Evolutionary conservation across 805 yeast species (phyloP), one percentile per base, ranked within the genome.

Genomic region (Spathaspora girioi): DNA sequence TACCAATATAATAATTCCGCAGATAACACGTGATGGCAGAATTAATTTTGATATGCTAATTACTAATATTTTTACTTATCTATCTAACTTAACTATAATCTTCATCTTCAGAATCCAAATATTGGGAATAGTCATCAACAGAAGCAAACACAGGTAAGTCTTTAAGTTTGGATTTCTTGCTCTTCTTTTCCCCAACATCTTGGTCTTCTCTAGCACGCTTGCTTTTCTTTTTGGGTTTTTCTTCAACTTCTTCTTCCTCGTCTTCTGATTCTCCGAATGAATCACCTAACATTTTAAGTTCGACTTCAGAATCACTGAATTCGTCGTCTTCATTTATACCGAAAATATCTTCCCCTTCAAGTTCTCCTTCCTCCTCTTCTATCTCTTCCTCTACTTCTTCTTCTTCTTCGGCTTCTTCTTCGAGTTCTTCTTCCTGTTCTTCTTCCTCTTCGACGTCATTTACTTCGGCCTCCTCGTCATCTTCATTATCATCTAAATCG

Each of bases 91-190:
- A 44, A 45, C 47, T 54, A 48, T 57, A 64, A 44, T 70, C 79
- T 46, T 83, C 88, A 48, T 82, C 87, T 27, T 85, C 88, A 14
- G 87, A 83, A 27, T 77, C 77, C 65, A 88, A 70, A 59, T 84
- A 85, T 63, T 88, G 76, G 26, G 93, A 85, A 64, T 90, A 91
- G 54, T 88, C 96, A 42, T 88, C 97, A 9, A 84, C 96, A 45
- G 91, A 84, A 1, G 97, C 97, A 72, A 90, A 92, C 18, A 83
- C 76, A 19, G 97, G 97, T 54, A 92, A 73, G 45, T 78, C 82
- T 62, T 80, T 84, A 61, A 87, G 71, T 66, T 80, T 84, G 45
- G 75, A 69, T 63, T 76, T 82, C 73, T 80, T 83, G 17, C 76
- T 58, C 56, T 71, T 74, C 54, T 61, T 61, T 50, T 59, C 64